Conservation (phyloP, 768 basidiomycete species). For the Rossbeevera mucosa region DNA sequence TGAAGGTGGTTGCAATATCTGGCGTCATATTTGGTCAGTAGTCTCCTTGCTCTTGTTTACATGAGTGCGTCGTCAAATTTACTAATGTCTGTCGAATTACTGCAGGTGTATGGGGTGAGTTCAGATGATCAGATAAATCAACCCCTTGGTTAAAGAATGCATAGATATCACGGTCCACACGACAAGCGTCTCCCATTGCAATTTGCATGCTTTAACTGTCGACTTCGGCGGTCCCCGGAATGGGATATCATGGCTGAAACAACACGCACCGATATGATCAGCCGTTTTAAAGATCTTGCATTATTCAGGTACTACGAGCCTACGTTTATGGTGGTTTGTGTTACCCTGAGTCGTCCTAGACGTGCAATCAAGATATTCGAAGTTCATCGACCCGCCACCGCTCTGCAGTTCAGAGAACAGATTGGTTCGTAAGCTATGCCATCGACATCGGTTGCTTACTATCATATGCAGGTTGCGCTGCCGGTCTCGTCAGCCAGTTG, state of each 20-base stretch:
- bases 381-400: slow-evolving; percentile 38
- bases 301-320: slow-evolving; percentile 52
- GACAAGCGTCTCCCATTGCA: slow-evolving; percentile 55
- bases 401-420: slow-evolving; percentile 52
- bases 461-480: slow-evolving; percentile 43
- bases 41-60: not conserved
- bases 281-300: slow-evolving; percentile 64
- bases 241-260: slow-evolving; percentile 67
- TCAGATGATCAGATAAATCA: not conserved
- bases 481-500: slow-evolving; percentile 53
- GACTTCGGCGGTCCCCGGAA: slow-evolving; percentile 57
- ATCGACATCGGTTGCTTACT: slow-evolving; percentile 4
- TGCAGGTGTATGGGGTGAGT: slow-evolving; percentile 39
- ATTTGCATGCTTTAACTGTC: slow-evolving; percentile 76
- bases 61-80: not conserved
- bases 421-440: slow-evolving; percentile 45
- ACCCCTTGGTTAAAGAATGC: not conserved
- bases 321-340: not conserved
- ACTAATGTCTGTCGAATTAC: not conserved
- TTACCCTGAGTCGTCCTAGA: slow-evolving; percentile 32
- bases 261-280: slow-evolving; percentile 51
- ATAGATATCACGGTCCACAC: slow-evolving; percentile 56
- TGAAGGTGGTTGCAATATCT: slow-evolving; percentile 66
- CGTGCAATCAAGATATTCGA: slow-evolving; percentile 71
- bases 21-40: slow-evolving; percentile 74